Percentiles rank a stretch among this genome's conserved stretches.
These are phyloP conservation scores for Fremontodendron californicum DNA, from an alignment of 345 rosid species.

Conservation along the genomic window DNA sequence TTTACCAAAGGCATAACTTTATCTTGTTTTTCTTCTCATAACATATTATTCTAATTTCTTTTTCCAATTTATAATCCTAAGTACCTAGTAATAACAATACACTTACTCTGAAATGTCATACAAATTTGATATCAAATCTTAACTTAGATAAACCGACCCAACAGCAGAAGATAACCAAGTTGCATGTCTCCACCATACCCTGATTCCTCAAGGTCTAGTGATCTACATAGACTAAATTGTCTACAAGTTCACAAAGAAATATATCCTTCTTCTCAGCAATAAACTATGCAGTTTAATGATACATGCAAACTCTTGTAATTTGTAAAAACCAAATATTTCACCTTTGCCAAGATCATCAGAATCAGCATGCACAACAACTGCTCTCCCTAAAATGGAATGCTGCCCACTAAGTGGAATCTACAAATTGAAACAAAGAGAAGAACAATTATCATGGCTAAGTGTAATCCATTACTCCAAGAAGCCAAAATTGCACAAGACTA, in stretches of 20 bases:
- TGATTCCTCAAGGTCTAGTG: neutral
- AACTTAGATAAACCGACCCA: neutral
- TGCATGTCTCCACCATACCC: neutral
- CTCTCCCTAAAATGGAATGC: slow-evolving; percentile 84
- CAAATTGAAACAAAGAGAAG: slow-evolving; percentile 22
- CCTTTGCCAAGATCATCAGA: slow-evolving; percentile 95
- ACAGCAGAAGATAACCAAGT: neutral
- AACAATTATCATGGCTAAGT: neutral
- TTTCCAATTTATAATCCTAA: neutral
- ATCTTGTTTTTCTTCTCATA: neutral
- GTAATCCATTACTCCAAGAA: neutral
- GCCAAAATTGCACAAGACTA: neutral
- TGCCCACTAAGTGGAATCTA: slow-evolving; percentile 84
- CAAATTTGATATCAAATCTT: neutral
- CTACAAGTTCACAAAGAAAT: neutral
- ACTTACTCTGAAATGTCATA: neutral
- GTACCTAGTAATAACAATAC: neutral
- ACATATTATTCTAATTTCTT: neutral
- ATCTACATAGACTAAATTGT: neutral
- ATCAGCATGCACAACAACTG: slow-evolving; percentile 84
- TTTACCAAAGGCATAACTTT: neutral
- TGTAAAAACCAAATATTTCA: slow-evolving; percentile 18
- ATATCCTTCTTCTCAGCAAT: neutral
- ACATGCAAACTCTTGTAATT: slow-evolving; percentile 12
- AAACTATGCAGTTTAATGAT: neutral